phyloP scores from a whole-genome alignment of 495 filamentous ascomycete species.

The Alectoria sarmentosa region DNA sequence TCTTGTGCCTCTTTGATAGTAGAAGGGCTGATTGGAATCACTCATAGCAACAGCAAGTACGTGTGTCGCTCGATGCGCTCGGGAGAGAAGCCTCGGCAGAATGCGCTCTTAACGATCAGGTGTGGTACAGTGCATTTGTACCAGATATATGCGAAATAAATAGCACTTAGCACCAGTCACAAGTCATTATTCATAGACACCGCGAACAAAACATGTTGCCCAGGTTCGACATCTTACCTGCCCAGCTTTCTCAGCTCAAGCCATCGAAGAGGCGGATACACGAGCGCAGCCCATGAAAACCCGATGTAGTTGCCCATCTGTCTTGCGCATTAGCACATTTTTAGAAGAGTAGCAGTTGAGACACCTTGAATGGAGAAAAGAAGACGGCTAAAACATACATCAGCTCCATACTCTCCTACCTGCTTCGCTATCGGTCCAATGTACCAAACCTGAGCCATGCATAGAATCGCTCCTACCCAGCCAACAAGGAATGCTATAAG shows the following conservation, averaged over 20 bases:
- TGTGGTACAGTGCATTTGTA: not conserved
- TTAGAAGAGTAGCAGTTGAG: not conserved
- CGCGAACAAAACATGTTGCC: not conserved
- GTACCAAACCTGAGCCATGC: constrained; percentile 68
- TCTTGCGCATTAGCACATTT: not conserved
- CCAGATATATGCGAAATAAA: not conserved
- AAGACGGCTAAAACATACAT: constrained; percentile 32
- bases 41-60: not conserved
- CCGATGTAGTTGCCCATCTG: constrained; percentile 44
- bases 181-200: not conserved
- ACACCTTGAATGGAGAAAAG: not conserved
- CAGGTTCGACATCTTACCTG: constrained; percentile 14
- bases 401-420: constrained; percentile 51
- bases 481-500: constrained; percentile 57
- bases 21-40: not conserved
- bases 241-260: constrained; percentile 40
- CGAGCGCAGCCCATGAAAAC: constrained; percentile 37
- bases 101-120: not conserved
- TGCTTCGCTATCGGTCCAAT: constrained; percentile 52
- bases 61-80: not conserved
- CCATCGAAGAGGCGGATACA: constrained; percentile 42
- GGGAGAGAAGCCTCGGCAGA: too few species aligned
- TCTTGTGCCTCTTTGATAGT: not conserved
- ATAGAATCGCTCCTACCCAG: constrained; percentile 61
- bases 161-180: not conserved